Evolutionary conservation across 1,284 basidiomycete species (phyloP), one percentile per base, ranked within the genome.

Genomic region (Phellinidium pouzarii): DNA sequence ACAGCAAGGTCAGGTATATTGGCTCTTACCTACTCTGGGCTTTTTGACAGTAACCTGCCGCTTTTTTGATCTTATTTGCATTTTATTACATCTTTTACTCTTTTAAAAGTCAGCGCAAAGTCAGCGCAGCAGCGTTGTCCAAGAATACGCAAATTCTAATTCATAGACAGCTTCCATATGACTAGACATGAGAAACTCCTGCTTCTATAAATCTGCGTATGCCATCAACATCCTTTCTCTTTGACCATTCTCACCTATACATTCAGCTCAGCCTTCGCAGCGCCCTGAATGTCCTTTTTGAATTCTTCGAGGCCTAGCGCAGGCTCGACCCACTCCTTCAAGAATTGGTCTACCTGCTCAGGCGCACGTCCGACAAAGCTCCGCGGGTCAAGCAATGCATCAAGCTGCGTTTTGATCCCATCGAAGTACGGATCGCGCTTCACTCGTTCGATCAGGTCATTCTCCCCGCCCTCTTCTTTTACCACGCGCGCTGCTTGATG

Each of bases 401-500:
- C 83, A 42, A 91, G 73, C 45, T 88, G 73, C 43, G 60, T 71
- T 59, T 80, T 80, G 68, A 89, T 84, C 12, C 74, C 69, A 60
- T 80, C 76, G 60, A 82, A 82, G 65, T 82, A 80, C 48, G 75
- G 59, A 62, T 89, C 84, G 50, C 70, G 69, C 60, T 75, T 76
- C 59, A 99, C 80, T 37, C 96, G 82, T 41, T 89, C 87, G 64
- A 99, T 96, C 43, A 99, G 75, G 70, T 99, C 95, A 69, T 99
- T 99, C 69, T 95, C 90, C 27, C 91, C 79, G 7, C 96, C 96
- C 59, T 95, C 82, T 59, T 94, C 80, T 72, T 99, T 99, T 59
- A 99, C 95, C 64, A 95, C 92, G 55, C 88, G 77, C 0, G 84
- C 94, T 0, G 96, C 96, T 69, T 98, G 85, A 69, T 99, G 95